Base-by-base conservation (phyloP, 2,329 filamentous ascomycete species). In the Curvularia eragrostidis region DNA sequence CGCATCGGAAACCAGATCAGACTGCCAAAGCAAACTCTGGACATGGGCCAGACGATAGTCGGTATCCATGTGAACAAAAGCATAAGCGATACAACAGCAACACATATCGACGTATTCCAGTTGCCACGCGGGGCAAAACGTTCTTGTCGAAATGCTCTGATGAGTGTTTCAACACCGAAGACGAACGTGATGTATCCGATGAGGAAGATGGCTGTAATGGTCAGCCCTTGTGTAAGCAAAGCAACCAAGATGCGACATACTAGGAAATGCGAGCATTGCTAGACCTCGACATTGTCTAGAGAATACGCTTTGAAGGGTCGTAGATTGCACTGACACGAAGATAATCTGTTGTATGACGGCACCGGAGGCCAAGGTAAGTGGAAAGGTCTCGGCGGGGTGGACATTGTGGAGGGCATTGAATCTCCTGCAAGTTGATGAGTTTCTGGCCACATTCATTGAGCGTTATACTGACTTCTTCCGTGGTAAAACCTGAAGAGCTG, bases 1-100 rank as follows among this genome's bases (percentile, higher is more conserved):
- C 79, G 81, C 54, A 84, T 80, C 41, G 90, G 78, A 60, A 89
- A 89, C 85, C 86, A 90, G 63, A 90, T 85, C 7, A 91, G 79
- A 5, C 86, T 87, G 23, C 86, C 87, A 65, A 90, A 87, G 76
- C 89, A 91, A 51, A 83, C 81, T 62, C 87, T 83, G 5, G 81
- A 81, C 42, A 87, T 82, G 4, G 78, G 81, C 60, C 83, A 77
- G 48, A 85, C 79, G 54, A 84, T 78, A 15, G 87, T 85, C 24
- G 88, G 82, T 36, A 87, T 76, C 75, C 87, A 88, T 19, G 84
- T 86, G 36, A 77, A 73, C 32, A 90, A 70, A 19, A 84, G 69
- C 56, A 87, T 77, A 44, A 85, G 70, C 18, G 81, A 73, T 24
- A 88, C 74, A 12, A 82, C 69, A 19, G 73, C 79, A 28, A 87